Percentiles rank a stretch among this genome's conserved stretches.
phyloP scores from a whole-genome alignment of 1,284 basidiomycete genomes.

The Wallemia hederae region DNA sequence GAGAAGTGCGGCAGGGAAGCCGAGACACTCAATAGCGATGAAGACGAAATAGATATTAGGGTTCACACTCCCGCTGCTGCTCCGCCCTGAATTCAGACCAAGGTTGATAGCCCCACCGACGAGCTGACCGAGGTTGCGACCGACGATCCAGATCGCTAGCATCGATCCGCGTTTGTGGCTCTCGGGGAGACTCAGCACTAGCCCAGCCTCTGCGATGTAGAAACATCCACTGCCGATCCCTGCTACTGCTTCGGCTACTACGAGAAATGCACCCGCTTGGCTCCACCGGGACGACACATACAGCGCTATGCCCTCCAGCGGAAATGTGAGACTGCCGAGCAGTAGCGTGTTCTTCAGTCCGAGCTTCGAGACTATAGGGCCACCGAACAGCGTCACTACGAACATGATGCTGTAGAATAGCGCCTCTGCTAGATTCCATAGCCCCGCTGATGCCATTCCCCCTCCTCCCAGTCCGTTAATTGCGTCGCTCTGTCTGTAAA shows the following conservation, averaged over 20 bases:
- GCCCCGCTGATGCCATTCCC: neutral
- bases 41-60: conserved; percentile 12
- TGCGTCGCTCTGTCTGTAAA: conserved; percentile 1
- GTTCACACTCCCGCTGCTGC: conserved; percentile 7
- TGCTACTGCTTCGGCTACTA: conserved; percentile 7
- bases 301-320: conserved; percentile 6
- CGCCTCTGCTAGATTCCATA: neutral
- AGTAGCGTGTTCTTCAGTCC: conserved; percentile 5
- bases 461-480: conserved; percentile 2
- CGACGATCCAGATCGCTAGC: conserved; percentile 11
- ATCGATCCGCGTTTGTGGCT: conserved; percentile 7
- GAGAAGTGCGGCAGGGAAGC: conserved; percentile 8
- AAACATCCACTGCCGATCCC: conserved; percentile 9
- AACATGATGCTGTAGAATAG: neutral
- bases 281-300: conserved; percentile 5
- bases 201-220: conserved; percentile 12
- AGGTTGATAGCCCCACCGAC: conserved; percentile 11
- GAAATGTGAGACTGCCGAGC: conserved; percentile 8
- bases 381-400: conserved; percentile 4
- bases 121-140: conserved; percentile 10
- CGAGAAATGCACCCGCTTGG: conserved; percentile 6
- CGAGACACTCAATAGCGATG: conserved; percentile 10
- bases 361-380: conserved; percentile 3
- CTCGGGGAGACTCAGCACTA: conserved; percentile 12
- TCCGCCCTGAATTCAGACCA: conserved; percentile 4